Base-by-base conservation (phyloP, 1,284 basidiomycete genomes). In the Trametes versicolor region DNA sequence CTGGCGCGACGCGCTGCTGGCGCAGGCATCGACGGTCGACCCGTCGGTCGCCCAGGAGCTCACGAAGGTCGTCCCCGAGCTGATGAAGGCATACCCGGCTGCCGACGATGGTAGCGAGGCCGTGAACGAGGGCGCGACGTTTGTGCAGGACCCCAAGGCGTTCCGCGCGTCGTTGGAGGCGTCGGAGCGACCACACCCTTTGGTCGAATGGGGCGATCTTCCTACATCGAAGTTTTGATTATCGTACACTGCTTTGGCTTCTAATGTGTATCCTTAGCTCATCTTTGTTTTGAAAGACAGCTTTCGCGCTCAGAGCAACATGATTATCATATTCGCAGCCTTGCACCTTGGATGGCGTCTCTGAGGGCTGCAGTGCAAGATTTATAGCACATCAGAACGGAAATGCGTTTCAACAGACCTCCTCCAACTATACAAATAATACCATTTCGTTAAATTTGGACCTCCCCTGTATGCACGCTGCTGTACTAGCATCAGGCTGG, bases 141-240 rank as follows among this genome's bases (percentile, higher is more conserved):
- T 84, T 64, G 87, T 97, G 62, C 77, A 88, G 62, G 91, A 97
- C 73, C 77, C 90, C n/a, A 80, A 86, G 61, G 77, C 74, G 27
- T 97, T 97, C 84, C 96, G 91, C 80, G 83, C 85, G 36, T 73
- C 80, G 8, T 77, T 97, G 52, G 72, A 71, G 58, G 74, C 80
- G n/a, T 83, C 88, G 3, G 79, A 81, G 25, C 78, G 81, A 67
- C 83, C 88, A n/a, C 83, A 79, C 45, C 86, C 90, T 2, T 78
- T 92, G 67, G 85, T 87, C 0, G 78, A 87, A 62, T 92, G 90
- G 90, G 85, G 83, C 49, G 91, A 93, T 77, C 78, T 91, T 63
- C 89, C 88, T n/a, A 71, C 71, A 10, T 70, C 84, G 3, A 85
- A 77, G 69, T 78, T 81, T 43, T 86, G 77, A 78, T 64, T 34